A percentile compares a stretch with the other conserved stretches of the same genome.
These are phyloP conservation scores for Leccinum subgranulosum DNA, from an alignment of 768 basidiomycete species.

Conservation along the genomic window DNA sequence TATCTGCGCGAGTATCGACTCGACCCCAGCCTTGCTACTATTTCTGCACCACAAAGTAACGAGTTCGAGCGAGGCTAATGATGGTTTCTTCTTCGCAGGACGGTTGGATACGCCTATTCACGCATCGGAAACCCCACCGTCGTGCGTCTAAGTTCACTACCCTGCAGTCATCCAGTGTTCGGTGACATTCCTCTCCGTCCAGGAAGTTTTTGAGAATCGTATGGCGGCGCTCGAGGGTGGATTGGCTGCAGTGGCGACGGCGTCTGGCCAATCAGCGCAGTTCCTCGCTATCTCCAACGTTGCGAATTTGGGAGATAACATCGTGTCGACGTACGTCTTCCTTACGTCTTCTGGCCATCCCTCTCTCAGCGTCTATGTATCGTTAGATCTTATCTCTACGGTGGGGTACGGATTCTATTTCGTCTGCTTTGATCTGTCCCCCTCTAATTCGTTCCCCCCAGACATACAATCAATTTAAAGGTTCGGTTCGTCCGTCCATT, in stretches of 20 bases:
- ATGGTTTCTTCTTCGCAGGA: conserved; percentile 17
- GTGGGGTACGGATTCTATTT: conserved; percentile 42
- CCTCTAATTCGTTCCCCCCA: conserved; percentile 13
- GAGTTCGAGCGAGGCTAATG: background rate
- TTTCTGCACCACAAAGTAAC: background rate
- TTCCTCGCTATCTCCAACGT: conserved; percentile 54
- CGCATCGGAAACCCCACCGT: conserved; percentile 59
- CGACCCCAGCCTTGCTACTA: background rate
- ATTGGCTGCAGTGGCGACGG: conserved; percentile 50
- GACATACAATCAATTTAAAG: conserved; percentile 68
- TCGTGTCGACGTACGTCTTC: conserved; percentile 51
- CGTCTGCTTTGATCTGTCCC: background rate
- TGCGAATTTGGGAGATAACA: conserved; percentile 59
- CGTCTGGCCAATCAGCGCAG: conserved; percentile 63
- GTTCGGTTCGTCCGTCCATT: conserved; percentile 20
- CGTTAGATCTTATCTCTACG: conserved; percentile 53
- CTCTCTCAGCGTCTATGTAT: background rate
- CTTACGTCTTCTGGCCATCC: background rate
- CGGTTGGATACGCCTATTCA: conserved; percentile 50
- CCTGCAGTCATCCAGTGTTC: no score
- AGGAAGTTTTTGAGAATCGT: conserved; percentile 66
- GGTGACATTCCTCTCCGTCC: background rate
- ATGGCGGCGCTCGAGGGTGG: conserved; percentile 66
- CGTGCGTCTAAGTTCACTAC: conserved; percentile 32
- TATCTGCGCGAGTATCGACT: background rate